Conservation (phyloP, 805 yeast species). For the Ogataea allantospora region DNA sequence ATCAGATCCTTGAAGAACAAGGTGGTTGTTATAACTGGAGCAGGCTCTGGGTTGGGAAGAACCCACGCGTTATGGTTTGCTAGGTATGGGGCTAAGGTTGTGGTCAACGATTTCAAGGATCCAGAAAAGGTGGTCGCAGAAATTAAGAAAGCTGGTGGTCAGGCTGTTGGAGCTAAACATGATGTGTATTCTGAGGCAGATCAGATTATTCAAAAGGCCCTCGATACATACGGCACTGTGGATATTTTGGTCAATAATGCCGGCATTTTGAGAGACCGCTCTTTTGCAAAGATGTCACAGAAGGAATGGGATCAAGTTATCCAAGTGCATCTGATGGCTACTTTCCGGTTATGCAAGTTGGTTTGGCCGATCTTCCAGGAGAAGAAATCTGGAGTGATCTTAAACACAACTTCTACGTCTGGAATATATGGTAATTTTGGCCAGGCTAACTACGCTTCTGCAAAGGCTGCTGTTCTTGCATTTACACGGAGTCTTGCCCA, state of each 20-base stretch:
- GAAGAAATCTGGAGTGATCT: constrained; percentile 76
- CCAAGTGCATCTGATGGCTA: constrained; percentile 79
- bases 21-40: constrained; percentile 92
- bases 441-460: constrained; percentile 93
- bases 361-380: constrained; percentile 89
- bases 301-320: constrained; percentile 80
- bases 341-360: constrained; percentile 76
- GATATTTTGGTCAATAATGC: constrained; percentile 91
- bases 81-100: constrained; percentile 90
- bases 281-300: constrained; percentile 81
- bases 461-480: constrained; percentile 86
- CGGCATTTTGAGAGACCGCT: constrained; percentile 87
- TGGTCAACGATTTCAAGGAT: constrained; percentile 84
- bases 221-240: constrained; percentile 74
- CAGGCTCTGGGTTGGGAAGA: constrained; percentile 92
- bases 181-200: constrained; percentile 77
- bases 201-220: constrained; percentile 72
- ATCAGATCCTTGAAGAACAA: constrained; percentile 68
- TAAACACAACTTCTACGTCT: constrained; percentile 91
- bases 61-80: constrained; percentile 85
- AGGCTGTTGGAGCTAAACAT: constrained; percentile 79
- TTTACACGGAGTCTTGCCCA: constrained; percentile 82
- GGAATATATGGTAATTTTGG: constrained; percentile 98
- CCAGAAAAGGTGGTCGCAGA: constrained; percentile 74
- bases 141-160: constrained; percentile 62